Evolutionary conservation across 208 protist species (phyloP).

Genomic region (Trypanosomatidae sp.): DNA sequence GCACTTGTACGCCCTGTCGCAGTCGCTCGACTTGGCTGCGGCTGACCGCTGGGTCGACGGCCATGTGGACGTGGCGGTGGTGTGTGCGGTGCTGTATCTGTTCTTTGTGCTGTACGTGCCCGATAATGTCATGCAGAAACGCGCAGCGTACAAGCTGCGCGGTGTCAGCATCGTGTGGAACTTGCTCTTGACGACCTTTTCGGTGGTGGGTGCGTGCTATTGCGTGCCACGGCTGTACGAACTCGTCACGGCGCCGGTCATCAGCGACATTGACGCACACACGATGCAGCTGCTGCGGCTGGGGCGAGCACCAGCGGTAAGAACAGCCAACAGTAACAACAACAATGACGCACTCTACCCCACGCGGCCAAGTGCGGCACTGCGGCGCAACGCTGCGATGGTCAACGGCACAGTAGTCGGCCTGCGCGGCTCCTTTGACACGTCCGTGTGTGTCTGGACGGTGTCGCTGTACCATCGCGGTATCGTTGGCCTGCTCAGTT

Average conservation of each 20-base stretch:
- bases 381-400: too few species aligned
- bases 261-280: too few species aligned
- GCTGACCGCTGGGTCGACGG: slow-evolving; percentile 21
- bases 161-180: slow-evolving; percentile 69
- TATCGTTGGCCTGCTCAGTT: slow-evolving; percentile 26
- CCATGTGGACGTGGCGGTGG: slow-evolving; percentile 34
- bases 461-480: slow-evolving; percentile 14
- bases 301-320: too few species aligned
- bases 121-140: slow-evolving; percentile 48
- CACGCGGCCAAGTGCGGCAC: too few species aligned
- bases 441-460: slow-evolving; percentile 22
- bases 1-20: too few species aligned
- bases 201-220: slow-evolving; percentile 23
- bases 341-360: too few species aligned
- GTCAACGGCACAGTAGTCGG: slow-evolving; percentile 3
- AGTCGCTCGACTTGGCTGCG: too few species aligned
- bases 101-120: slow-evolving; percentile 55
- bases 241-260: too few species aligned
- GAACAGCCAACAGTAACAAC: too few species aligned
- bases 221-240: slow-evolving; percentile 23
- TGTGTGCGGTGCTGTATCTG: slow-evolving; percentile 33
- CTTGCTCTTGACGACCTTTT: slow-evolving; percentile 65
- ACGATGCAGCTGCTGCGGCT: too few species aligned
- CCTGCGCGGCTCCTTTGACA: slow-evolving; percentile 11
- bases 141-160: slow-evolving; percentile 32